These are phyloP conservation scores for Mortierella sp. DNA, from an alignment of 371 early-diverging fungal genomes.

Conservation along the genomic window DNA sequence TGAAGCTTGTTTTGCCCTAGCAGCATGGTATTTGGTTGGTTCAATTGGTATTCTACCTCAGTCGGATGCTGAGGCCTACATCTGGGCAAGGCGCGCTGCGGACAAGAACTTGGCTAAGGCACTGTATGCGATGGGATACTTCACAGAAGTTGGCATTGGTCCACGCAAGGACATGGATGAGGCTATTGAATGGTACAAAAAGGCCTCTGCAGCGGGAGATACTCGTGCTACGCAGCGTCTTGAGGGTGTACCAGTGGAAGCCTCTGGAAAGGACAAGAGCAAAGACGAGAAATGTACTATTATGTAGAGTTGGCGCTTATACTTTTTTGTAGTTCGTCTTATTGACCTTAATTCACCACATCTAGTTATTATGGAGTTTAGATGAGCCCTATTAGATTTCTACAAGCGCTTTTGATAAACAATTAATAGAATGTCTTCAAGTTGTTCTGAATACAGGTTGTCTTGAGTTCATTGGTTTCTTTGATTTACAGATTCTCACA, in stretches of 20 bases:
- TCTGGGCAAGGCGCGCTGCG: conserved; percentile 90
- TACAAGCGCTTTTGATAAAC: no score
- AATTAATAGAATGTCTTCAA: no score
- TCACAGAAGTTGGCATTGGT: conserved; percentile 87
- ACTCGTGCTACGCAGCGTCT: conserved; percentile 78
- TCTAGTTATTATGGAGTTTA: no score
- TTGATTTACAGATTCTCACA: no score
- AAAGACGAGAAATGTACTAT: conserved; percentile 57
- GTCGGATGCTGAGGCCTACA: conserved; percentile 89
- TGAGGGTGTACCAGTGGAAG: conserved; percentile 54
- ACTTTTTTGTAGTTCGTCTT: not conserved
- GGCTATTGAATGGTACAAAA: conserved; percentile 85
- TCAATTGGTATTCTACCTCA: conserved; percentile 81
- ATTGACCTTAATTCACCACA: not conserved
- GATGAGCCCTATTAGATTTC: no score
- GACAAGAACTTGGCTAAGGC: conserved; percentile 90
- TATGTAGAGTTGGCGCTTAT: conserved; percentile 28
- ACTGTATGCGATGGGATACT: conserved; percentile 90
- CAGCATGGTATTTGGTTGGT: conserved; percentile 94
- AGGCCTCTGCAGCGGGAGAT: conserved; percentile 86
- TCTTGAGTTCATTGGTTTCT: no score
- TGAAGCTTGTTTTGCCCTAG: conserved; percentile 89
- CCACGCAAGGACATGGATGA: conserved; percentile 73
- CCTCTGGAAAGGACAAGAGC: conserved; percentile 32
- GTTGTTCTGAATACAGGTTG: no score